Conservation (phyloP, 1,284 basidiomycete genomes). For the Apiotrichum sp. region DNA sequence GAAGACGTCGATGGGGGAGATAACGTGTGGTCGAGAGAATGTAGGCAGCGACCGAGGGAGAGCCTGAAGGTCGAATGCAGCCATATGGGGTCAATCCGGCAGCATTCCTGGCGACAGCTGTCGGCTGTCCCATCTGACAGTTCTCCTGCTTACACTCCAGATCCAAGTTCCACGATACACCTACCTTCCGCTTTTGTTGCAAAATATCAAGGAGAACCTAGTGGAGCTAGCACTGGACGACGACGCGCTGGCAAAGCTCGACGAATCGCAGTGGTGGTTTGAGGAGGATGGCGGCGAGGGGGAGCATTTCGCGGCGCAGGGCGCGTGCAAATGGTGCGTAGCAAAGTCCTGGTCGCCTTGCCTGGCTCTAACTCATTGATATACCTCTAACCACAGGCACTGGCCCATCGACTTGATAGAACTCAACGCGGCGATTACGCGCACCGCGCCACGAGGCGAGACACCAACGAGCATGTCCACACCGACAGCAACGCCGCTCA, state of each 20-base stretch:
- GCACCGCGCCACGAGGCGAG: slow-evolving; percentile 12
- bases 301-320: slow-evolving; percentile 48
- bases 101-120: too few species aligned
- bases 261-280: slow-evolving; percentile 89
- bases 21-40: too few species aligned
- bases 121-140: background rate
- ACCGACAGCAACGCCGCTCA: slow-evolving; percentile 53
- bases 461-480: slow-evolving; percentile 9
- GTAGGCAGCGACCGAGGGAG: too few species aligned
- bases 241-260: slow-evolving; percentile 54
- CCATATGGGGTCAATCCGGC: too few species aligned
- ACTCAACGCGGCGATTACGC: slow-evolving; percentile 54
- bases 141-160: slow-evolving; percentile 24
- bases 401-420: slow-evolving; percentile 91
- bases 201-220: slow-evolving; percentile 75
- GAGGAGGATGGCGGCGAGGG: slow-evolving; percentile 55
- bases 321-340: slow-evolving; percentile 63
- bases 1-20: too few species aligned
- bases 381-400: slow-evolving; percentile 59
- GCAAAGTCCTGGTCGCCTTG: background rate
- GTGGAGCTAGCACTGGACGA: slow-evolving; percentile 86
- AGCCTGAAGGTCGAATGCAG: too few species aligned
- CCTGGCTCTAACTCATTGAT: background rate
- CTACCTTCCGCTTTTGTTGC: slow-evolving; percentile 83
- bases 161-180: slow-evolving; percentile 71